Conservation (phyloP, 1,284 basidiomycete genomes). For the Ganoderma resinaceum region DNA sequence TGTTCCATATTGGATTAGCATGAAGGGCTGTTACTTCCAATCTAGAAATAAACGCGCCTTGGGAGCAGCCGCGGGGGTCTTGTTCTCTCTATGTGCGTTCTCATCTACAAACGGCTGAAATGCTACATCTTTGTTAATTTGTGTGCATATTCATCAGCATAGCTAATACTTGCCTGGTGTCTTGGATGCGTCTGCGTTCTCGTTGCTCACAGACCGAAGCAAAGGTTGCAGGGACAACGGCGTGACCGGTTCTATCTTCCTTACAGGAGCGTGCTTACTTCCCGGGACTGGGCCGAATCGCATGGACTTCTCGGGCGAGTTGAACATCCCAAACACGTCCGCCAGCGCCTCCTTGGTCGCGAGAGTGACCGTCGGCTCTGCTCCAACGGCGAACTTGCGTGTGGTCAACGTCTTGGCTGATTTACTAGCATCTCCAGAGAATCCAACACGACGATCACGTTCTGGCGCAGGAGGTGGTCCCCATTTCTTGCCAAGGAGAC, state of each 20-base stretch:
- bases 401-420: conserved; percentile 43
- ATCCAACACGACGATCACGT: conserved; percentile 50
- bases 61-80: conserved; percentile 47
- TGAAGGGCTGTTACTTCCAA: neutral
- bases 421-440: conserved; percentile 60
- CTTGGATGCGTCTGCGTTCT: conserved; percentile 47
- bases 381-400: conserved; percentile 34
- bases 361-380: conserved; percentile 76
- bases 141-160: neutral
- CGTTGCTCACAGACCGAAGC: conserved; percentile 34
- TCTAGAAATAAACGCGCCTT: conserved; percentile 46
- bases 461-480: conserved; percentile 64
- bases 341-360: conserved; percentile 91
- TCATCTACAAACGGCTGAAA: conserved; percentile 63
- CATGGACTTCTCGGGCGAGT: conserved; percentile 83
- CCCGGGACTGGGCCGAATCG: conserved; percentile 54
- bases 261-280: conserved; percentile 74
- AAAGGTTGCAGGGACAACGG: conserved; percentile 34
- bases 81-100: conserved; percentile 54
- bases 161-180: conserved; percentile 42
- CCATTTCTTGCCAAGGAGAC: conserved; percentile 84
- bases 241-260: conserved; percentile 60
- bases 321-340: conserved; percentile 95
- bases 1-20: conserved; percentile 9
- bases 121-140: conserved; percentile 25